Percentiles rank a stretch among this genome's conserved stretches.
Evolutionary conservation across 2,329 filamentous ascomycete genomes (phyloP).

Genomic region (Sphaceloma murrayae): DNA sequence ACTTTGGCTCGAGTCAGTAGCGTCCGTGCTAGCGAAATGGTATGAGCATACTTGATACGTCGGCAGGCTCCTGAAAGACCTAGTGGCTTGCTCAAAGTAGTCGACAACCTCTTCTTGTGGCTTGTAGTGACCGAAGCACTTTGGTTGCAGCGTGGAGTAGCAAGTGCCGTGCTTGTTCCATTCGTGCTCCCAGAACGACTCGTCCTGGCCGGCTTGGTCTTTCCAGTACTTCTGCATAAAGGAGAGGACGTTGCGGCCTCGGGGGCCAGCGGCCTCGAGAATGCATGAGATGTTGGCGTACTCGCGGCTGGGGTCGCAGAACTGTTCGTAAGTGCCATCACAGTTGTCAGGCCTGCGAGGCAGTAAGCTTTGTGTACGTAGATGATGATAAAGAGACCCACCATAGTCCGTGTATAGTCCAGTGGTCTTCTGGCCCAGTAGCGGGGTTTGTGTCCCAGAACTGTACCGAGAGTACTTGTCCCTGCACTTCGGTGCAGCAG

Average conservation of each 20-base stretch:
- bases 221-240: slow-evolving; percentile 24
- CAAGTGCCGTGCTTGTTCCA: slow-evolving; percentile 26
- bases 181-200: slow-evolving; percentile 21
- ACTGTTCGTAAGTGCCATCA: slow-evolving; percentile 21
- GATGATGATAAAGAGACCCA: slow-evolving; percentile 8
- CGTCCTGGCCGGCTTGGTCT: slow-evolving; percentile 22
- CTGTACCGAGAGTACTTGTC: slow-evolving; percentile 28
- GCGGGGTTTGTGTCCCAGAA: slow-evolving; percentile 24
- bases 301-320: slow-evolving; percentile 19
- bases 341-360: slow-evolving; percentile 21
- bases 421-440: slow-evolving; percentile 21
- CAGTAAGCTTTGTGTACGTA: neutral
- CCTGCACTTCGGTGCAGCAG: slow-evolving; percentile 62
- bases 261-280: slow-evolving; percentile 19
- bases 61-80: slow-evolving; percentile 21
- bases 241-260: slow-evolving; percentile 19
- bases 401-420: slow-evolving; percentile 24
- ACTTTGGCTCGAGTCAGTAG: no score
- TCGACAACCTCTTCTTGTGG: slow-evolving; percentile 22
- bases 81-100: slow-evolving; percentile 22
- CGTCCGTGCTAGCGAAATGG: neutral
- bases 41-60: slow-evolving; percentile 23
- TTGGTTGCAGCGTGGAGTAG: slow-evolving; percentile 22
- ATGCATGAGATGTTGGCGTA: slow-evolving; percentile 22
- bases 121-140: slow-evolving; percentile 22